Evolutionary conservation across 1,284 basidiomycete species (phyloP).

Genomic region (Ustilago bromivora): DNA sequence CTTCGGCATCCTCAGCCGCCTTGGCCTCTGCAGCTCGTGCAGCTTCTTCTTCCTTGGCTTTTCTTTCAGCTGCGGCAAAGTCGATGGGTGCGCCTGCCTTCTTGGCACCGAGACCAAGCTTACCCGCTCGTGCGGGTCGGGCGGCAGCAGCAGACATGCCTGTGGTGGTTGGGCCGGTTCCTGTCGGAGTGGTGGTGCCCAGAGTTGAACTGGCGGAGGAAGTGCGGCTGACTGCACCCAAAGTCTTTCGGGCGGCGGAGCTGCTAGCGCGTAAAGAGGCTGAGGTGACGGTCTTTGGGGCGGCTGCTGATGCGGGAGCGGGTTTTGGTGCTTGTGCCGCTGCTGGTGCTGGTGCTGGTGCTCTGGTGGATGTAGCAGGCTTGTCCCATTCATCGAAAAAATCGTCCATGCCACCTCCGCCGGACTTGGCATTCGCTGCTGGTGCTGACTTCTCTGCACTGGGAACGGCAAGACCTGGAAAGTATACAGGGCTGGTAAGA

Average conservation of each 20-base stretch:
- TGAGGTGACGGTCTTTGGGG: slow-evolving; percentile 60
- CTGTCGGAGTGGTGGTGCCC: slow-evolving; percentile 48
- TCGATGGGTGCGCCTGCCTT: slow-evolving; percentile 61
- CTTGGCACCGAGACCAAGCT: slow-evolving; percentile 64
- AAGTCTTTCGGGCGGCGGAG: slow-evolving; percentile 45
- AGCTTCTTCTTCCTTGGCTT: slow-evolving; percentile 64
- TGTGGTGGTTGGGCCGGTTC: slow-evolving; percentile 38
- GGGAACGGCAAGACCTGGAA: slow-evolving; percentile 71
- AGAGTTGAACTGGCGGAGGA: slow-evolving; percentile 54
- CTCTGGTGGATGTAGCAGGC: slow-evolving; percentile 71
- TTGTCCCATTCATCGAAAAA: slow-evolving; percentile 98
- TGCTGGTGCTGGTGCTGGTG: slow-evolving; percentile 41
- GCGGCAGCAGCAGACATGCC: slow-evolving; percentile 25
- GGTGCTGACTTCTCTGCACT: slow-evolving; percentile 67
- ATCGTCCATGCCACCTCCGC: slow-evolving; percentile 79
- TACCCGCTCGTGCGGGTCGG: slow-evolving; percentile 53
- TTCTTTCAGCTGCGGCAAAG: slow-evolving; percentile 67
- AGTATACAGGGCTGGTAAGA: slow-evolving; percentile 60
- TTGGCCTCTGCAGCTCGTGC: slow-evolving; percentile 38
- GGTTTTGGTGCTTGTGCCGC: slow-evolving; percentile 30
- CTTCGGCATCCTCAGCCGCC: slow-evolving; percentile 54
- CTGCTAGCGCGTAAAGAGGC: slow-evolving; percentile 54
- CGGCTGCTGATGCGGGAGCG: slow-evolving; percentile 32
- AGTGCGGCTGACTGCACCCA: slow-evolving; percentile 50
- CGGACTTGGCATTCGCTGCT: slow-evolving; percentile 61